Evolutionary conservation across 2,329 filamentous ascomycete genomes (phyloP).

Genomic region (Trichoderma aggressivum): DNA sequence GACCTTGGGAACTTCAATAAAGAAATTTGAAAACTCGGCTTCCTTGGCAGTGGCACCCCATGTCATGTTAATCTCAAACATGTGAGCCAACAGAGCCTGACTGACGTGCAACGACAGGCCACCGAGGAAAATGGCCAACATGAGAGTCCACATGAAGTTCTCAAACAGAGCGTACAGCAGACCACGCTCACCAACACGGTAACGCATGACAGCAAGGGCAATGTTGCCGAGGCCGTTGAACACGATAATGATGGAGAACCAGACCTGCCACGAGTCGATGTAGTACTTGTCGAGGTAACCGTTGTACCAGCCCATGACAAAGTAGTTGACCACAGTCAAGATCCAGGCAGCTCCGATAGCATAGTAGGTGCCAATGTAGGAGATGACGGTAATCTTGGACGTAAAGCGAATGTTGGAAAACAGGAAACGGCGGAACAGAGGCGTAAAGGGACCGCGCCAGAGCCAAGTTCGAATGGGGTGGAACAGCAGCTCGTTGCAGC

Average conservation of each 20-base stretch:
- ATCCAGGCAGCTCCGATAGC: slow-evolving; percentile 74
- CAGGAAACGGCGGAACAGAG: slow-evolving; percentile 71
- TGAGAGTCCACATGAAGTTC: slow-evolving; percentile 70
- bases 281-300: slow-evolving; percentile 78
- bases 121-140: slow-evolving; percentile 77
- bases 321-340: slow-evolving; percentile 71
- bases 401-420: slow-evolving; percentile 70
- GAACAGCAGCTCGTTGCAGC: slow-evolving; percentile 79
- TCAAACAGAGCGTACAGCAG: slow-evolving; percentile 56
- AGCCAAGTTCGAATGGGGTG: slow-evolving; percentile 72
- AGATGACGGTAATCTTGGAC: slow-evolving; percentile 71
- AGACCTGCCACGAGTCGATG: slow-evolving; percentile 73
- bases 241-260: slow-evolving; percentile 76
- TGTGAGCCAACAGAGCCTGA: slow-evolving; percentile 74
- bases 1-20: slow-evolving; percentile 77
- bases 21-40: slow-evolving; percentile 76
- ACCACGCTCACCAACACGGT: slow-evolving; percentile 62
- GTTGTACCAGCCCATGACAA: slow-evolving; percentile 72
- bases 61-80: slow-evolving; percentile 81
- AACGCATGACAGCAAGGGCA: slow-evolving; percentile 68
- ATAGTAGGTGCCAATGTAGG: slow-evolving; percentile 78
- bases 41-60: slow-evolving; percentile 87
- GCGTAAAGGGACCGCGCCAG: slow-evolving; percentile 71
- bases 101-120: slow-evolving; percentile 78
- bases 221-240: slow-evolving; percentile 74